Base-by-base conservation (phyloP, 306 rosid genomes). In the Biancaea sappan region DNA sequence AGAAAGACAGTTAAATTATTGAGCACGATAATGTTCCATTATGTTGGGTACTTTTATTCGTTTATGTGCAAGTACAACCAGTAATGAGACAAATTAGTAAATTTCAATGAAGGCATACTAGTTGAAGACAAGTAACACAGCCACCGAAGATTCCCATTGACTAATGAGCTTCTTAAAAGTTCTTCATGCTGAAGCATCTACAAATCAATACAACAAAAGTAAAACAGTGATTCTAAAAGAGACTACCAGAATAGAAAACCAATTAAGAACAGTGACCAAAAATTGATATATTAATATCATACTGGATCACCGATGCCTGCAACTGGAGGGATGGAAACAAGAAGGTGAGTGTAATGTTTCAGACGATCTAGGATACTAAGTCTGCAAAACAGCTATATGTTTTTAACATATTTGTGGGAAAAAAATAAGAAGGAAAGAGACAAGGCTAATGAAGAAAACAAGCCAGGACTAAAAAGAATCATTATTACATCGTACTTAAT, bases 51-150 rank as follows among this genome's bases (percentile, higher is more conserved):
- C n/a, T 15, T 29, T 14, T 58, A 40, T 6, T 26, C 60, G 60
- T 64, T 64, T 24, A 71, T 11, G 58, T 29, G 53, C 46, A 66
- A 38, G 34, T 66, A 54, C 2, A 72, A 75, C 37, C 34, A 19
- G 3, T 34, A 31, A 52, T 11, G 51, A 35, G 40, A 40, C 73
- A 64, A 47, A 16, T 70, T 34, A 61, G 44, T 41, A 66, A 74
- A 73, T 71, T 71, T 65, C 66, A 78, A 47, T 5, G 11, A 76
- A 72, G 63, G 77, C 90, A 73, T 78, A 94, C 98, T 83, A 24
- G 97, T 91, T 21, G 97, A 88, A 51, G 96, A 90, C 88, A 94
- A 85, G 81, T 94, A 94, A 76, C 93, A 66, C 32, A 94, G 88
- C 91, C 97, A 88, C 69, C 29, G 90, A 75, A 91, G 88, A 79